These are phyloP conservation scores for Botrytis porri DNA, from an alignment of 2,329 filamentous ascomycete genomes.

Conservation along the genomic window DNA sequence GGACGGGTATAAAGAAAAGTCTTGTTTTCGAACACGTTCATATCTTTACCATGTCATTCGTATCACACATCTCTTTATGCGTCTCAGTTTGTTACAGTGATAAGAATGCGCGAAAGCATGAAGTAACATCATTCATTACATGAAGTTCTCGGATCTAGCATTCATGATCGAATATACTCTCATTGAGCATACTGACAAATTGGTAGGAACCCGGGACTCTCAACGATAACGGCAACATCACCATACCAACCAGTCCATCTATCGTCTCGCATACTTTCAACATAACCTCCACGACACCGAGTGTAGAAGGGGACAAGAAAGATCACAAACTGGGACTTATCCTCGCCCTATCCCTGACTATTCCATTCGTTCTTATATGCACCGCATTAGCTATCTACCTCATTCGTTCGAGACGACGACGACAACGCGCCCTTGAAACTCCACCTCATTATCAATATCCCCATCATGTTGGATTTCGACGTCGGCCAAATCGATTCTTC, in stretches of 20 bases:
- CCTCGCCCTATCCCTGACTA: constrained; percentile 14
- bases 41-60: neutral
- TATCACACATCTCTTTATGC: neutral
- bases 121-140: neutral
- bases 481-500: constrained; percentile 2
- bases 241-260: neutral
- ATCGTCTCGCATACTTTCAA: constrained; percentile 13
- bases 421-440: neutral
- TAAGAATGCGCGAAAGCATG: neutral
- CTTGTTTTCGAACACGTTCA: neutral
- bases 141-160: neutral
- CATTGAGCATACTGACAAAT: neutral
- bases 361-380: constrained; percentile 16
- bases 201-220: constrained; percentile 4
- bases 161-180: neutral
- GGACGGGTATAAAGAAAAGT: neutral
- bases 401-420: constrained; percentile 4
- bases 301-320: neutral
- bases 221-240: constrained; percentile 5
- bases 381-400: constrained; percentile 10
- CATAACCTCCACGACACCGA: constrained; percentile 1
- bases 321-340: constrained; percentile 14
- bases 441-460: constrained; percentile 15
- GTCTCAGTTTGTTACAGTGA: neutral
- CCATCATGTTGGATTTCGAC: constrained; percentile 11